phyloP scores from a whole-genome alignment of 495 filamentous ascomycete genomes.

The Physcia stellaris region DNA sequence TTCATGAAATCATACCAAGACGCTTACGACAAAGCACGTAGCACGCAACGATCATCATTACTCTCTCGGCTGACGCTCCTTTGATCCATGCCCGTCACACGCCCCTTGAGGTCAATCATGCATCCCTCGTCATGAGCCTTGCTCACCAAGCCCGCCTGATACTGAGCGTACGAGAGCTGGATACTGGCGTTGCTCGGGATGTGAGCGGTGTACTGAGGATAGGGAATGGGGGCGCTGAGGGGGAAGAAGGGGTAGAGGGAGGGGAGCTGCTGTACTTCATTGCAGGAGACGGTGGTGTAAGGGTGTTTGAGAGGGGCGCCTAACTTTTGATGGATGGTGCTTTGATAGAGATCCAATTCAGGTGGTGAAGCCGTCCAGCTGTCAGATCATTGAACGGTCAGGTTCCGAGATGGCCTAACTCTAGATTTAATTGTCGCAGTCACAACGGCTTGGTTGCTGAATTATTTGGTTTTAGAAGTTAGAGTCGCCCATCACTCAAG shows the following conservation, averaged over 20 bases:
- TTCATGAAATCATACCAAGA: background rate
- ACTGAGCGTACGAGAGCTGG: slow-evolving; percentile 57
- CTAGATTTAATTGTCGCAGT: no score
- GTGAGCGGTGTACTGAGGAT: slow-evolving; percentile 81
- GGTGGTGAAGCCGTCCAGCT: background rate
- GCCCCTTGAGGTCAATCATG: slow-evolving; percentile 50
- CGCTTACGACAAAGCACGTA: slow-evolving; percentile 9
- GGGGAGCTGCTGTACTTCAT: slow-evolving; percentile 74
- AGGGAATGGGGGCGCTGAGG: slow-evolving; percentile 41
- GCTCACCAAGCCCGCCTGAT: slow-evolving; percentile 62
- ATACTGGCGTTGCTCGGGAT: slow-evolving; percentile 77
- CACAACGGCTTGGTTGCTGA: no score
- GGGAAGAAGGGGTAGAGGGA: slow-evolving; percentile 29
- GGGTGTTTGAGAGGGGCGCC: slow-evolving; percentile 63
- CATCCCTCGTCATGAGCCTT: slow-evolving; percentile 50
- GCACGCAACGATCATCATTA: slow-evolving; percentile 47
- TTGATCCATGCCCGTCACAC: slow-evolving; percentile 46
- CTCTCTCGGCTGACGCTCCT: slow-evolving; percentile 55
- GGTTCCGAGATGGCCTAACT: no score
- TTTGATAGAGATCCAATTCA: background rate
- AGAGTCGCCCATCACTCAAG: no score
- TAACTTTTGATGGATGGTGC: slow-evolving; percentile 2
- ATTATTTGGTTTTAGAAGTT: no score
- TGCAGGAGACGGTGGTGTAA: slow-evolving; percentile 59
- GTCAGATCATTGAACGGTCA: background rate